Conservation (phyloP, 768 basidiomycete species). For the Psilocybe azurescens region DNA sequence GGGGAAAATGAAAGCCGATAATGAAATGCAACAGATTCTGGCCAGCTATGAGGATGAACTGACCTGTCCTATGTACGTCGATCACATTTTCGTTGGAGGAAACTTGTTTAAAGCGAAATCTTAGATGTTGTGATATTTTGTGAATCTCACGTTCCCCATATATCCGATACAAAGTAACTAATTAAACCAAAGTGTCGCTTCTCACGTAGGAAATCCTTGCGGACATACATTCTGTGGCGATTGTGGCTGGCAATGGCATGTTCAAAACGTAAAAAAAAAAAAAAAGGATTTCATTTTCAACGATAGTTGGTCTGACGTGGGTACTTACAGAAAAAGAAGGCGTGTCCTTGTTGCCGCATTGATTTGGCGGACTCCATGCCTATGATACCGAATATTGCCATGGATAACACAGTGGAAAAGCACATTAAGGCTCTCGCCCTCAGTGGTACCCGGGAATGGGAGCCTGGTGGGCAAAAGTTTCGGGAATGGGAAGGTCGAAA, state of each 20-base stretch:
- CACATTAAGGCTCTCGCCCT: slow-evolving; percentile 55
- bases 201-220: slow-evolving; percentile 72
- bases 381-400: slow-evolving; percentile 67
- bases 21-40: slow-evolving; percentile 35
- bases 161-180: neutral
- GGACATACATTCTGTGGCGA: slow-evolving; percentile 77
- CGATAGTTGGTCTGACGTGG: neutral
- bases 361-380: slow-evolving; percentile 42
- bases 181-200: slow-evolving; percentile 44
- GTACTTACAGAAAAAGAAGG: slow-evolving; percentile 30
- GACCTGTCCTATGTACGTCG: slow-evolving; percentile 72
- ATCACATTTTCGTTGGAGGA: neutral
- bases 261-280: slow-evolving; percentile 60
- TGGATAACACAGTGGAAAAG: slow-evolving; percentile 65
- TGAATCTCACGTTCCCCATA: slow-evolving; percentile 36
- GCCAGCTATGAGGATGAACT: slow-evolving; percentile 66
- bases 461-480: slow-evolving; percentile 47
- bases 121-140: slow-evolving; percentile 77
- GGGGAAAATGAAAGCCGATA: slow-evolving; percentile 46
- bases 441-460: slow-evolving; percentile 58
- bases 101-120: slow-evolving; percentile 12
- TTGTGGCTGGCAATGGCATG: slow-evolving; percentile 67
- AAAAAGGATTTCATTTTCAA: slow-evolving; percentile 7
- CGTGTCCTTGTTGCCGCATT: slow-evolving; percentile 68
- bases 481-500: slow-evolving; percentile 60